Evolutionary conservation across 495 filamentous ascomycete species (phyloP).

Genomic region (Poronia punctata): DNA sequence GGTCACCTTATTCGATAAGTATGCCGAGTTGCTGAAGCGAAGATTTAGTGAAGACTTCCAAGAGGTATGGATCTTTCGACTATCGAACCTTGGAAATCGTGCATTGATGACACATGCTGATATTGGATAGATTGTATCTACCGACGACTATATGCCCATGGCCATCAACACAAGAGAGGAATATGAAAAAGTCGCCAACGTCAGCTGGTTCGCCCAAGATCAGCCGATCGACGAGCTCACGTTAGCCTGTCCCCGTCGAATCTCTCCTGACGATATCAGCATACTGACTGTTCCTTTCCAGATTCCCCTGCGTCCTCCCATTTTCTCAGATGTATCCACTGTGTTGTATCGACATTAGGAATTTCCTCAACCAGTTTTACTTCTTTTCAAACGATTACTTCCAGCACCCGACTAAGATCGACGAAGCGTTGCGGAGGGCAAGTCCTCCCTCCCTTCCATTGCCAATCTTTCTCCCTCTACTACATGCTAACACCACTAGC

Average conservation of each 20-base stretch:
- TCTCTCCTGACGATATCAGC: background rate
- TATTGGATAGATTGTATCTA: conserved; percentile 82
- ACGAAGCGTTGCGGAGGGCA: conserved; percentile 77
- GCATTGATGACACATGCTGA: conserved; percentile 58
- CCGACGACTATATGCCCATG: conserved; percentile 99
- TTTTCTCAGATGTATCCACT: conserved; percentile 99
- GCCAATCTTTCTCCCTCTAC: too few relatives aligned
- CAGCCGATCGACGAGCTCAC: conserved; percentile 65
- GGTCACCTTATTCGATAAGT: conserved; percentile 82
- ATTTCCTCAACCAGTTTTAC: conserved; percentile 94
- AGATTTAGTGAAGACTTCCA: conserved; percentile 90
- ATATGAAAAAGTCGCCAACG: conserved; percentile 88
- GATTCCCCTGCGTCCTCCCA: conserved; percentile 84
- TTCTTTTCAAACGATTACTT: conserved; percentile 94
- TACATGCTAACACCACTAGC: conserved; percentile 11
- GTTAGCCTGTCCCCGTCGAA: conserved; percentile 39
- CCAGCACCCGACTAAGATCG: conserved; percentile 75
- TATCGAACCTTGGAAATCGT: too few relatives aligned
- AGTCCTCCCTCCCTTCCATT: conserved; percentile 14
- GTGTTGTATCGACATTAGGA: conserved; percentile 94
- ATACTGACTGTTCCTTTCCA: conserved; percentile 28
- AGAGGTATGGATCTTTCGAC: conserved; percentile 49
- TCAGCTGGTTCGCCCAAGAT: conserved; percentile 87
- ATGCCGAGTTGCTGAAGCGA: conserved; percentile 82
- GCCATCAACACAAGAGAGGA: conserved; percentile 81